Base-by-base conservation (phyloP, 2,329 filamentous ascomycete genomes). In the Monosporascus cannonballus region DNA sequence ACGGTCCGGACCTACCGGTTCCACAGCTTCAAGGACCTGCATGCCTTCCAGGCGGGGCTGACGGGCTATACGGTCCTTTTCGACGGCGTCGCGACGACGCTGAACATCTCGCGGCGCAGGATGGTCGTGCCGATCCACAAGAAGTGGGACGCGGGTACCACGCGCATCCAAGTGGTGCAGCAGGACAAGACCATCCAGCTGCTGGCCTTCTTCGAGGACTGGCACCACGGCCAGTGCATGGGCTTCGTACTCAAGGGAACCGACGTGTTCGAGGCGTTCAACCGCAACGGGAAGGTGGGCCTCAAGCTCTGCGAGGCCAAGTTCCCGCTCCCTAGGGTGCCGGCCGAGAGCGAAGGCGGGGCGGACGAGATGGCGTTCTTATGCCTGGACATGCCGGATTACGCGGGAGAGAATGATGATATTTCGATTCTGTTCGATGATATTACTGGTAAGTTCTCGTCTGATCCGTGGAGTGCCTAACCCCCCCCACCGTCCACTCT, bases 81-180 rank as follows among this genome's bases (percentile, higher is more conserved):
- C 59, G 87, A 90, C 65, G 83, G 84, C 6, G 71, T 89, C 50
- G 90, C 90, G 6, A 76, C 80, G 7, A 84, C 83, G 0, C 89
- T 96, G 68, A 85, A 87, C 53, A 96, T 96, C 59, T 85, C 91
- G 1, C 84, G 91, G 30, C 84, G 89, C 48, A 83, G 89, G 59
- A 94, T 92, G 86, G 89, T 96, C 14, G 90, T 96, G 17, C 90
- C 90, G 0, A 93, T 96, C 59, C 89, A 95, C 73, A 96, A 96
- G 73, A 94, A 94, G 69, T 95, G 90, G 89, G 90, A 95, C 65
- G 89, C 91, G 2, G 83, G 79, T n/a, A 80, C 79, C 38, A 89
- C 89, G 8, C 84, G 92, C 37, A 76, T 96, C 7, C 91, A 96
- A 67, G 77, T 96, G 38, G 83, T 96, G 37, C 78, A 84, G 59